Conservation (phyloP, 2,329 filamentous ascomycete species). For the Fusarium pseudograminearum region DNA sequence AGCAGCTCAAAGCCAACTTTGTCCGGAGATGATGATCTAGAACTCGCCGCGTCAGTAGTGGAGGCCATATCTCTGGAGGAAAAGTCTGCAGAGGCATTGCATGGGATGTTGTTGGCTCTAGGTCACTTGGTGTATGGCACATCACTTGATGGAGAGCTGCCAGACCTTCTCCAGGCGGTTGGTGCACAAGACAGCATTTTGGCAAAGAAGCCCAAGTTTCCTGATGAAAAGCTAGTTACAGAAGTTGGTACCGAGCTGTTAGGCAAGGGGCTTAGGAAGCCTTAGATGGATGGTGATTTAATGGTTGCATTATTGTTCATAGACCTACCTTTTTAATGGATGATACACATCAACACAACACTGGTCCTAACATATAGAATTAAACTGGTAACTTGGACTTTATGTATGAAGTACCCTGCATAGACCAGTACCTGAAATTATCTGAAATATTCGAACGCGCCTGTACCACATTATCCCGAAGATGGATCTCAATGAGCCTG, state of each 20-base stretch:
- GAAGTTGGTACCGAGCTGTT: constrained; percentile 67
- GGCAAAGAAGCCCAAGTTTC: constrained; percentile 68
- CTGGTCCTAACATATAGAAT: not conserved
- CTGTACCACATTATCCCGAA: not conserved
- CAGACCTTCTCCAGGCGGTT: constrained; percentile 82
- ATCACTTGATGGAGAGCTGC: constrained; percentile 77
- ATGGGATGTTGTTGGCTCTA: constrained; percentile 80
- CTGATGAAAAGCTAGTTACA: constrained; percentile 66
- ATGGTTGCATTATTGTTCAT: not conserved
- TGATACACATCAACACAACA: not conserved
- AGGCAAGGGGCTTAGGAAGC: constrained; percentile 61
- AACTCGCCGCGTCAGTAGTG: constrained; percentile 82
- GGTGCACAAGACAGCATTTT: constrained; percentile 76
- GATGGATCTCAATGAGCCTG: not conserved
- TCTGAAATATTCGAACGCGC: not conserved
- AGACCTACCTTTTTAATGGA: not conserved
- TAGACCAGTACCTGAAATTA: not conserved
- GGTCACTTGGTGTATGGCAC: constrained; percentile 81
- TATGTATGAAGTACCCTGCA: not conserved
- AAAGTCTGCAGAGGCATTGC: constrained; percentile 76
- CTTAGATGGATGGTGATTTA: constrained; percentile 27
- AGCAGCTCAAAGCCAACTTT: constrained; percentile 69
- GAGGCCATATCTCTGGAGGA: constrained; percentile 75
- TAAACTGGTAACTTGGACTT: not conserved
- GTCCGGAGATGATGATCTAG: constrained; percentile 78